phyloP scores from a whole-genome alignment of 495 filamentous ascomycete species.

The Trichoderma orchidacearum region DNA sequence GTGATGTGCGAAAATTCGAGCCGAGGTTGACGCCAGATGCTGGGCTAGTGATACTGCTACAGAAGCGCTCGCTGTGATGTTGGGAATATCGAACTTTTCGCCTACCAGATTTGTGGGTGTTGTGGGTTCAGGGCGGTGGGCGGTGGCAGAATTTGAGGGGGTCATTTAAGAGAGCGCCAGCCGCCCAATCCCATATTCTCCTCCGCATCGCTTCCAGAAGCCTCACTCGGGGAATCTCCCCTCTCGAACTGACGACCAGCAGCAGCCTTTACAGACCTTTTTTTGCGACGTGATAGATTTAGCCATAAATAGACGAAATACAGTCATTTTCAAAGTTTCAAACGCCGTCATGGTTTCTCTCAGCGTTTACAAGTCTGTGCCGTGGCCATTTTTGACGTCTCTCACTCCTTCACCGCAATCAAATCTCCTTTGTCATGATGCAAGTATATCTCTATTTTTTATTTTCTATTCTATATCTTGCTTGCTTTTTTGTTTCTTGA shows the following conservation, averaged over 20 bases:
- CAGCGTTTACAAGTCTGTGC: neutral
- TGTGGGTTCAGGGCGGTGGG: constrained; percentile 5
- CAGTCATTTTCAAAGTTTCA: neutral
- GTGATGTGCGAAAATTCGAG: neutral
- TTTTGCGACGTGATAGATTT: neutral
- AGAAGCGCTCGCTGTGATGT: constrained; percentile 6
- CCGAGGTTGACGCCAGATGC: constrained; percentile 5
- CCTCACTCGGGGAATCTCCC: too few species aligned
- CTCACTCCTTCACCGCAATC: neutral
- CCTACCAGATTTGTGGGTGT: constrained; percentile 17
- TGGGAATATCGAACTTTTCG: constrained; percentile 13
- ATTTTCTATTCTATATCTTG: neutral
- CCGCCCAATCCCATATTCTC: neutral
- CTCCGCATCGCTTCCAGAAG: neutral
- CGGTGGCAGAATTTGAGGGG: neutral
- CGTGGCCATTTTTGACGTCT: neutral
- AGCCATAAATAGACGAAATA: neutral
- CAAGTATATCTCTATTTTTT: neutral
- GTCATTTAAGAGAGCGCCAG: neutral
- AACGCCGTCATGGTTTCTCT: neutral
- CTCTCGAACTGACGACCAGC: neutral
- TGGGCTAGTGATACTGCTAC: neutral
- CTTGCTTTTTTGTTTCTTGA: neutral
- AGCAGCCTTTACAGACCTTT: too few species aligned
- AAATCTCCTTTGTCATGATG: neutral